These are phyloP conservation scores for Helianthus tuberosus DNA, from an alignment of 129 eudicot species.

Conservation along the genomic window DNA sequence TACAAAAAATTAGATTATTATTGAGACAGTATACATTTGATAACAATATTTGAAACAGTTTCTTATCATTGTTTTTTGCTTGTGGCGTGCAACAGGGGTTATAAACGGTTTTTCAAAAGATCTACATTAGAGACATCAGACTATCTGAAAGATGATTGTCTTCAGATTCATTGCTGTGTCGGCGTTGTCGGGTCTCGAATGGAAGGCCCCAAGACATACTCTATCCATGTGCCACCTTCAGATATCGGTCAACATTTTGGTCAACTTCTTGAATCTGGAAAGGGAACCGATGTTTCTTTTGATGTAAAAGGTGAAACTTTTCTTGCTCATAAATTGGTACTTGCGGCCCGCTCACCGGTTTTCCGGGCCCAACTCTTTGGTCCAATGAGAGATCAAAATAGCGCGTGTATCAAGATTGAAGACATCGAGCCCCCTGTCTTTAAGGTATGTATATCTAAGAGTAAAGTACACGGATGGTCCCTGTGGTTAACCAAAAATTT, in stretches of 20 bases:
- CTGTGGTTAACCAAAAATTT: no score
- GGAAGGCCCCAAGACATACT: slow-evolving; percentile 71
- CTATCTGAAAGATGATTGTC: slow-evolving; percentile 85
- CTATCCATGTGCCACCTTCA: slow-evolving; percentile 69
- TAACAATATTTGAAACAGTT: neutral
- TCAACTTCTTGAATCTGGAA: slow-evolving; percentile 72
- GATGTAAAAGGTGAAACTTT: slow-evolving; percentile 71
- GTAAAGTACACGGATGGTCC: no score
- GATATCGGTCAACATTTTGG: slow-evolving; percentile 86
- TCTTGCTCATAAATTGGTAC: slow-evolving; percentile 78
- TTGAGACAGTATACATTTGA: no score
- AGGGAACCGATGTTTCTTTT: slow-evolving; percentile 65
- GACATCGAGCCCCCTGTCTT: slow-evolving; percentile 79
- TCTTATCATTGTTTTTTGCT: neutral
- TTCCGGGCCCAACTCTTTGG: slow-evolving; percentile 88
- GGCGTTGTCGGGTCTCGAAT: slow-evolving; percentile 80
- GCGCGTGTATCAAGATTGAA: slow-evolving; percentile 53
- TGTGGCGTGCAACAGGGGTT: slow-evolving; percentile 62
- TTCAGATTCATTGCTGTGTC: slow-evolving; percentile 78
- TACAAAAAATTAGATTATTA: no score
- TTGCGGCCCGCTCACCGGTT: slow-evolving; percentile 96
- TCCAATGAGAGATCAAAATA: slow-evolving; percentile 81
- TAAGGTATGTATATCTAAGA: slow-evolving; percentile 43
- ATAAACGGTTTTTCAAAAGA: slow-evolving; percentile 74
- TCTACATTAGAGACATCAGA: slow-evolving; percentile 69